A percentile compares a stretch with the other conserved stretches of the same genome.
Evolutionary conservation across 306 rosid genomes (phyloP).

Genomic region (Dryas drummondii): DNA sequence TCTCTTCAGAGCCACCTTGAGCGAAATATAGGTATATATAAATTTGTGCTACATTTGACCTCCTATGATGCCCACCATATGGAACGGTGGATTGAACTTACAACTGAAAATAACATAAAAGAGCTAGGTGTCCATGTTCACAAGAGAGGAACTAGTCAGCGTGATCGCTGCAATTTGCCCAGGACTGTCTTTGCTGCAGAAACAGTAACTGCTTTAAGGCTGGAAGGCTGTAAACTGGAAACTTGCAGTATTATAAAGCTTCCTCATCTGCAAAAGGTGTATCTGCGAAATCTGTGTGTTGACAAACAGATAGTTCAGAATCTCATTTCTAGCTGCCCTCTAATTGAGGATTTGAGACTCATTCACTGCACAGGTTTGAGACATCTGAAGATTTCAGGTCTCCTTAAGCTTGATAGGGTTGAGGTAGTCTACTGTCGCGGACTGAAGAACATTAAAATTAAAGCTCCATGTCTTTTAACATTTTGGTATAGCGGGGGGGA

Average conservation of each 20-base stretch:
- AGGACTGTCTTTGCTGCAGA: background rate
- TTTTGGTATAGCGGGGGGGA: conserved; percentile 52
- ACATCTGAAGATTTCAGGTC: conserved; percentile 6
- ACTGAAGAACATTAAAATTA: conserved; percentile 28
- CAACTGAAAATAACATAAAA: conserved; percentile 11
- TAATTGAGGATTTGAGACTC: conserved; percentile 53
- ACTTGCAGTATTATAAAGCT: background rate
- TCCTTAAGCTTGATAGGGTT: conserved; percentile 14
- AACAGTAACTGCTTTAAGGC: conserved; percentile 8
- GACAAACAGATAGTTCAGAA: conserved; percentile 20
- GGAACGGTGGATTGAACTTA: conserved; percentile 17
- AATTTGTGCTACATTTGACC: conserved; percentile 13
- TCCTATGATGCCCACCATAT: conserved; percentile 6
- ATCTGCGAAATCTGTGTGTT: background rate
- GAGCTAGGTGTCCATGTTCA: conserved; percentile 18
- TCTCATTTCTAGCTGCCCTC: conserved; percentile 40
- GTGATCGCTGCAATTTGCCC: background rate
- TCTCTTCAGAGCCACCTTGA: conserved; percentile 13
- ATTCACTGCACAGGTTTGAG: conserved; percentile 45
- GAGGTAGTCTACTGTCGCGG: conserved; percentile 11
- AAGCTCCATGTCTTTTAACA: conserved; percentile 50
- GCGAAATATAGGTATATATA: background rate
- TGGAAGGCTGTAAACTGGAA: conserved; percentile 12
- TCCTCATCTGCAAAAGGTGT: conserved; percentile 16
- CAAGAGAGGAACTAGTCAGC: background rate